Base-by-base conservation (phyloP, 768 basidiomycete species). In the Panaeolus cyanescens region DNA sequence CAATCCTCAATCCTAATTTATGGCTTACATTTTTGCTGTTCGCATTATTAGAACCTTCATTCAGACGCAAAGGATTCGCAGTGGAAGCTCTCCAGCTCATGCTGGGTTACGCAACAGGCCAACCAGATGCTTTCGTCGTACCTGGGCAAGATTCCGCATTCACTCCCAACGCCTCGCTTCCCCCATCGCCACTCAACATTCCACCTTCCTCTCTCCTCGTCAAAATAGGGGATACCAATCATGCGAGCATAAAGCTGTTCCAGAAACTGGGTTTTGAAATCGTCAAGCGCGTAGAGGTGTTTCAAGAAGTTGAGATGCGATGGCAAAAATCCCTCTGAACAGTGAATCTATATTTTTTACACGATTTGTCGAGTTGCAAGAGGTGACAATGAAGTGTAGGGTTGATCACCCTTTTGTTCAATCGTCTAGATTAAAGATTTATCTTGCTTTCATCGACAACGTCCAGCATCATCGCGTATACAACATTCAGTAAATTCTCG, bases 281-380 rank as follows among this genome's bases (percentile, higher is more conserved):
- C 33, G 86, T 84, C 9, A 91, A 90, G 68, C 74, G 77, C 10
- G 87, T 89, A 15, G 82, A 87, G 55, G 88, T 92, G 9, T 98
- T 95, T 65, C 78, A 83, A 33, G 93, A 98, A 74, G 83, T 93
- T 15, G 95, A 96, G 76, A 83, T 97, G 86, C n/a, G n/a, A n/a
- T n/a, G 19, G 17, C 50, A 28, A 28, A n/a, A n/a, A n/a, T n/a
- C n/a, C n/a, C n/a, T n/a, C n/a, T n/a, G n/a, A n/a, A n/a, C n/a
- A n/a, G n/a, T n/a, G n/a, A n/a, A n/a, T n/a, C n/a, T n/a, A n/a
- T n/a, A n/a, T n/a, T 17, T 39, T 39, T 13, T n/a, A 39, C 37
- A 15, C 6, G 17, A 39, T 39, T 39, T 39, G 10, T 39, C 37
- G 37, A n/a, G n/a, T n/a, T n/a, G n/a, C n/a, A n/a, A n/a, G n/a